These are phyloP conservation scores for Daphne laureola DNA, from an alignment of 441 rosid genomes.

Conservation along the genomic window DNA sequence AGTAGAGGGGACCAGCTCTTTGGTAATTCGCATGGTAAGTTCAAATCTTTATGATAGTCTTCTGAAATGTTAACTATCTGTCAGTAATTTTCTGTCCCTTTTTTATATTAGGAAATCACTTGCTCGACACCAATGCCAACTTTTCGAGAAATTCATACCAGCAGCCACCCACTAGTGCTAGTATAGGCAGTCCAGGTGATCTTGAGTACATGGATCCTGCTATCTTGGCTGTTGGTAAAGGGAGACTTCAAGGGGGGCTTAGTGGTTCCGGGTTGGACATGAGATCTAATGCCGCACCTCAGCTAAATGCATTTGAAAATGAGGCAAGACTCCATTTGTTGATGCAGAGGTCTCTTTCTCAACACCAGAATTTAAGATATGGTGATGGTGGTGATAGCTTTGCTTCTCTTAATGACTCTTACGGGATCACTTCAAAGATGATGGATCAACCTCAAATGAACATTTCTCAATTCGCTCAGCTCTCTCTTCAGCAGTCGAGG, in stretches of 20 bases:
- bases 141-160: slow-evolving; percentile 45
- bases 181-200: slow-evolving; percentile 37
- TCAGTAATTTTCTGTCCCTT: background rate
- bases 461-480: slow-evolving; percentile 41
- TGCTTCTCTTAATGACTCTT: slow-evolving; percentile 50
- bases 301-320: slow-evolving; percentile 44
- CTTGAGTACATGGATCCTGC: slow-evolving; percentile 92
- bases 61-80: background rate
- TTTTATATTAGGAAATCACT: slow-evolving; percentile 38
- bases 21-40: slow-evolving; percentile 44
- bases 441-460: slow-evolving; percentile 57
- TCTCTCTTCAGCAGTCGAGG: slow-evolving; percentile 52
- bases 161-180: slow-evolving; percentile 35
- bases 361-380: slow-evolving; percentile 53
- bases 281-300: slow-evolving; percentile 49
- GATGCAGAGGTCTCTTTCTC: slow-evolving; percentile 61
- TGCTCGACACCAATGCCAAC: slow-evolving; percentile 32
- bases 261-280: slow-evolving; percentile 45
- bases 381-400: slow-evolving; percentile 39
- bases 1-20: slow-evolving; percentile 58
- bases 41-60: background rate
- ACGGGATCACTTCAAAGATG: slow-evolving; percentile 56
- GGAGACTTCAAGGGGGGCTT: slow-evolving; percentile 51
- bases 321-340: slow-evolving; percentile 61
- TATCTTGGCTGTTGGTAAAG: slow-evolving; percentile 93